phyloP scores from a whole-genome alignment of 208 protist genomes.

The Acanthamoeba lenticulata region DNA sequence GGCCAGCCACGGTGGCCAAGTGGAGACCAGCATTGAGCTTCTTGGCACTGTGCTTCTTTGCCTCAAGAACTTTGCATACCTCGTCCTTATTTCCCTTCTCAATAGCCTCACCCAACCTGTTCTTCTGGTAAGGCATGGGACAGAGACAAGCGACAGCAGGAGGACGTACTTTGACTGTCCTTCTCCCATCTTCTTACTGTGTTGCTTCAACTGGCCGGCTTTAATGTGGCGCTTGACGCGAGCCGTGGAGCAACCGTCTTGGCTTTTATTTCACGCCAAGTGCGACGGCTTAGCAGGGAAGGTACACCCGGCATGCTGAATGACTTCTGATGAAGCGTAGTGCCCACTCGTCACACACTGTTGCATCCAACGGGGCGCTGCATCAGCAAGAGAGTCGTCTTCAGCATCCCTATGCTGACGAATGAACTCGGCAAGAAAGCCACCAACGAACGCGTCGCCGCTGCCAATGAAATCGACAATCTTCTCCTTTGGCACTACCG shows the following conservation, averaged over 20 bases:
- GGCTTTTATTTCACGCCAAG: no score
- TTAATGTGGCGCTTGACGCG: no score
- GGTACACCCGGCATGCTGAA: neutral
- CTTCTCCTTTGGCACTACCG: conserved; percentile 86
- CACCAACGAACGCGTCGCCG: conserved; percentile 98
- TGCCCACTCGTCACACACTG: neutral
- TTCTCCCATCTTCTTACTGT: neutral
- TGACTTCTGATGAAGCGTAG: neutral
- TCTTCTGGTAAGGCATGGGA: neutral
- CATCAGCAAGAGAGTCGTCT: conserved; percentile 67
- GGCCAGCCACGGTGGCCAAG: neutral
- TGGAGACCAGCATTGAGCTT: conserved; percentile 8
- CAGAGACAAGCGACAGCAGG: no score
- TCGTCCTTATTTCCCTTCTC: neutral
- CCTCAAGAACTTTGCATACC: neutral
- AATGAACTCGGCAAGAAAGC: conserved; percentile 93
- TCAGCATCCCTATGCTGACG: neutral
- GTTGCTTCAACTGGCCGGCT: no score
- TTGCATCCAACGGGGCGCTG: neutral
- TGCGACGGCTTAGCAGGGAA: no score
- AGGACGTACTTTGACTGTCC: neutral
- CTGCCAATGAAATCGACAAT: conserved; percentile 98
- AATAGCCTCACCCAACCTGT: neutral
- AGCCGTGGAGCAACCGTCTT: no score
- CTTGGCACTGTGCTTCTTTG: conserved; percentile 6